Percentiles rank a stretch among this genome's conserved stretches.
These are phyloP conservation scores for Backusella parvicylindrica DNA, from an alignment of 192 early-diverging fungal genomes.

Conservation along the genomic window DNA sequence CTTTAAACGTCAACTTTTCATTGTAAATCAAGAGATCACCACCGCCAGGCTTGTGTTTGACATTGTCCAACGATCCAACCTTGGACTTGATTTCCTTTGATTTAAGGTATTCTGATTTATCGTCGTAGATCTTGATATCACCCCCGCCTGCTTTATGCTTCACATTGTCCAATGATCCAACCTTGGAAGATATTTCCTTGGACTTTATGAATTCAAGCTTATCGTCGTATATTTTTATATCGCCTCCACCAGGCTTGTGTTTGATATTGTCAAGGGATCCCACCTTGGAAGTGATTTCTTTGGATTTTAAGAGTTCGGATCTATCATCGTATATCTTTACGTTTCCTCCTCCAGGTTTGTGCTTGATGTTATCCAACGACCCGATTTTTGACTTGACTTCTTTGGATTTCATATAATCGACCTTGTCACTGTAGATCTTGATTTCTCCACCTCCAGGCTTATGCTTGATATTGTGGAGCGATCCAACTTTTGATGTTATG, in stretches of 20 bases:
- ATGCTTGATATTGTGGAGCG: not conserved
- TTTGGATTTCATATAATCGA: not conserved
- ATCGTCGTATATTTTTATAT: conserved; percentile 3
- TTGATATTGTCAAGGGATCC: conserved; percentile 4
- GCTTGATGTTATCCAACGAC: not conserved
- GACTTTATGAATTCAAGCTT: not conserved
- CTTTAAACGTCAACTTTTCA: conserved; percentile 6
- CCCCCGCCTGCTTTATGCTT: conserved; percentile 19
- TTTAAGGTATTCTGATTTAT: not conserved
- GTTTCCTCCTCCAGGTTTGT: not conserved
- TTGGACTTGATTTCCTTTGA: not conserved
- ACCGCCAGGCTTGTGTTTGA: conserved; percentile 20
- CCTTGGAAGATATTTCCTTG: not conserved
- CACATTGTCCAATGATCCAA: not conserved
- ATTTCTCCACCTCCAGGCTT: conserved; percentile 8
- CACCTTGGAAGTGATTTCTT: not conserved
- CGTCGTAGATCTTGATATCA: conserved; percentile 2
- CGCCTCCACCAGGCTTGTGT: conserved; percentile 1
- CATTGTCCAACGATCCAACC: conserved; percentile 17
- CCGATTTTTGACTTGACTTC: not conserved
- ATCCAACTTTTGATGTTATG: not conserved
- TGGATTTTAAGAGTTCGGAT: not conserved
- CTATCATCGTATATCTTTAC: conserved; percentile 5
- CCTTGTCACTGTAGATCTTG: not conserved
- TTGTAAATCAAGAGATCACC: conserved; percentile 3